phyloP scores from a whole-genome alignment of 176 grass and related monocot genomes.

The Aegilops sharonensis region DNA sequence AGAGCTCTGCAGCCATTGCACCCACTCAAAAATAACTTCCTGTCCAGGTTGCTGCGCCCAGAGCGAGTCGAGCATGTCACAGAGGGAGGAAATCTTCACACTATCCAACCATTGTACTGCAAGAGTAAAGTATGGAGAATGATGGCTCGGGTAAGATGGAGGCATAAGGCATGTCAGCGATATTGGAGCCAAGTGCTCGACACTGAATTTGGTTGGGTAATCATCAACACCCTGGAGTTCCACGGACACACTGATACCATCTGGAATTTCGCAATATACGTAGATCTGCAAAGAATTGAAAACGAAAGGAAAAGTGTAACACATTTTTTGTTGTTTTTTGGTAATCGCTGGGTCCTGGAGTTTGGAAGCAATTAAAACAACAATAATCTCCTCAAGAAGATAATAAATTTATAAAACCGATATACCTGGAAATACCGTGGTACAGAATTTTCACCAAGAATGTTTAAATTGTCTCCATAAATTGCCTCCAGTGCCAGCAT shows the following conservation, averaged over 20 bases:
- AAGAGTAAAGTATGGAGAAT: slow-evolving; percentile 44
- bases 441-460: slow-evolving; percentile 24
- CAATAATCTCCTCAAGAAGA: not conserved
- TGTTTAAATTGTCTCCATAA: slow-evolving; percentile 38
- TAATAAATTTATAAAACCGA: not conserved
- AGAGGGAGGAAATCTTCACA: slow-evolving; percentile 44
- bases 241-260: slow-evolving; percentile 2
- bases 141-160: slow-evolving; percentile 50
- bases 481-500: slow-evolving; percentile 50
- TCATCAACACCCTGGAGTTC: not conserved
- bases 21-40: slow-evolving; percentile 50
- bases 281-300: slow-evolving; percentile 4
- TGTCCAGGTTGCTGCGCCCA: slow-evolving; percentile 47
- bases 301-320: not conserved
- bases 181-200: slow-evolving; percentile 41
- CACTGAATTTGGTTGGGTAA: slow-evolving; percentile 25
- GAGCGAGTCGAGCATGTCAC: slow-evolving; percentile 42
- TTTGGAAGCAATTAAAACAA: not conserved
- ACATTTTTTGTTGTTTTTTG: not conserved
- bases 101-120: slow-evolving; percentile 40
- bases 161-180: slow-evolving; percentile 46
- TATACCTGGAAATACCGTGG: slow-evolving; percentile 46
- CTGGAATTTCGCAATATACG: slow-evolving; percentile 28
- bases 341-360: not conserved
- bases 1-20: slow-evolving; percentile 51